Conservation (phyloP, 768 basidiomycete species). For the Auricularia sp. region DNA sequence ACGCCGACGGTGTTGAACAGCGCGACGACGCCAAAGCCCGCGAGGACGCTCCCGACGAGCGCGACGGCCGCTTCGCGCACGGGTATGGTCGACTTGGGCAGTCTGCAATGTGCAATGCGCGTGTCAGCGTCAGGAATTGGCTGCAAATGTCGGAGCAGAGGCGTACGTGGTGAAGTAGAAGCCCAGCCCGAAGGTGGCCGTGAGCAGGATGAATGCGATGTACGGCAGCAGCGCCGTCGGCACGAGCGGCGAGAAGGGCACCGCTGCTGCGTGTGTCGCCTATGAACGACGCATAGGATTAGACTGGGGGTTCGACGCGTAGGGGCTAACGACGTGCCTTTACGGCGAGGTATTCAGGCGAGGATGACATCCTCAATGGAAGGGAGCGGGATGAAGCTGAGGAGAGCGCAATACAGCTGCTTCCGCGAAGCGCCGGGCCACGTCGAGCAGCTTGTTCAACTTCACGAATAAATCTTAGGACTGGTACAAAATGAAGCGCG, state of each 20-base stretch:
- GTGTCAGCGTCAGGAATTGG: background rate
- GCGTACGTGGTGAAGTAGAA: constrained; percentile 77
- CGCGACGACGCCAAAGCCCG: constrained; percentile 82
- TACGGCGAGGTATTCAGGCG: background rate
- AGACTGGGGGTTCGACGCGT: background rate
- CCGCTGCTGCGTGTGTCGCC: constrained; percentile 56
- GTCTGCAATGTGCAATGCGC: constrained; percentile 34
- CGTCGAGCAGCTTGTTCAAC: no score
- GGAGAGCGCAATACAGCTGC: no score
- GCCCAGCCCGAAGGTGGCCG: constrained; percentile 68
- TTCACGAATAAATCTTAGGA: no score
- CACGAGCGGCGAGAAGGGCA: constrained; percentile 62
- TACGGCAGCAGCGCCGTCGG: constrained; percentile 60
- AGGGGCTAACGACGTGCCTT: background rate
- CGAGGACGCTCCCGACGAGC: constrained; percentile 62
- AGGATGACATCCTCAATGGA: background rate
- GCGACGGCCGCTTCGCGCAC: constrained; percentile 63
- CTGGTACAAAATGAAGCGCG: no score
- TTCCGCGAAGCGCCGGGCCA: no score
- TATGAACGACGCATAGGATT: constrained; percentile 13
- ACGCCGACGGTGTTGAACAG: constrained; percentile 82
- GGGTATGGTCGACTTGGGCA: constrained; percentile 63
- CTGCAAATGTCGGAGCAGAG: no score
- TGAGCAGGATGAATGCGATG: constrained; percentile 63
- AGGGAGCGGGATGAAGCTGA: no score